Evolutionary conservation across 768 basidiomycete species (phyloP), one percentile per base, ranked within the genome.

Genomic region (Baorangia bicolor): DNA sequence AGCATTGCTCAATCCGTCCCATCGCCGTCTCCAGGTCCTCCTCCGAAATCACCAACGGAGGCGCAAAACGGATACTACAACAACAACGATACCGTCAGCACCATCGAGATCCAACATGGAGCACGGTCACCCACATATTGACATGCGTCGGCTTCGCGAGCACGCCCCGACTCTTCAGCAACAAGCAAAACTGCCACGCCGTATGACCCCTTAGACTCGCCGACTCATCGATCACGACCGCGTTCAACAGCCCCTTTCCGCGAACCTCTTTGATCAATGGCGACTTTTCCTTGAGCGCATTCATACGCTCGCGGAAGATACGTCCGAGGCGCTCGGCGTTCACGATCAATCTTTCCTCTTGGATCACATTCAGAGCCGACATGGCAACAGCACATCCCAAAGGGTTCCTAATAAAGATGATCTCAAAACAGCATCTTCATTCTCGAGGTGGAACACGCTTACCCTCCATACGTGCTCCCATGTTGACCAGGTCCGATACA

Each of bases 101-200:
- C 42, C 23, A 6, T 30, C 38, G 4, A n/a, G 6, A 21, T 18
- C 25, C 25, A 25, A 35, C 30, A 34, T 14, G 9, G 28, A 43
- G 35, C 21, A 50, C 9, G 12, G 38, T 18, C 39, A 78, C 92
- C 64, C 64, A 95, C 93, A 92, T 93, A 73, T 96, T 96, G 27
- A 87, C 83, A 66, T 97, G 94, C 0, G 96, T 98, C 13, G 97
- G 95, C 79, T 99, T 98, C 28, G 95, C 96, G 59, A 99, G 76
- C 52, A 98, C 82, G 5, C 94, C 94, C 43, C 91, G 82, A 62
- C 86, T 87, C 86, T 95, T 96, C 71, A 98, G 73, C 65, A 98
- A 72, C 68, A 98, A 68, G 73, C 97, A 98, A 50, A 98, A 78
- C 70, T 98, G 92, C 97, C 96, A 99, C 5, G 95, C 97, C 1